Conservation (phyloP, 2,329 filamentous ascomycete genomes). For the Trichoderma brevicompactum region DNA sequence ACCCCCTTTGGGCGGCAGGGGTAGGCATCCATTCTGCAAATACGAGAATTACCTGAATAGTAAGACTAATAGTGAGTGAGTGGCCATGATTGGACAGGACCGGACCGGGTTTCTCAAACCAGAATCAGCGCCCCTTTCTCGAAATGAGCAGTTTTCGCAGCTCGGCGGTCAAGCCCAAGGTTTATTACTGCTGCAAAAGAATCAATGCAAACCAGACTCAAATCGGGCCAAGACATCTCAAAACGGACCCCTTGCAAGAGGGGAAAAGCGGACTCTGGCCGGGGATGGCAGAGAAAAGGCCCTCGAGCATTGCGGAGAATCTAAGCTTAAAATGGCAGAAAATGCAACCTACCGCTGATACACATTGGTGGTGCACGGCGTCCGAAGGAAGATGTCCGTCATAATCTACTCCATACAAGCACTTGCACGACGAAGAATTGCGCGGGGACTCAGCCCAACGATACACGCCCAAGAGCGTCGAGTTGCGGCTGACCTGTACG, state of each 20-base stretch:
- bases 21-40: constrained; percentile 14
- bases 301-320: constrained; percentile 19
- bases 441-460: neutral
- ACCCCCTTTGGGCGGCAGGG: constrained; percentile 19
- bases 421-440: constrained; percentile 3
- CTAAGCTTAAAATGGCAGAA: constrained; percentile 25
- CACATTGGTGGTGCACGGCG: neutral
- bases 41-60: constrained; percentile 28
- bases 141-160: constrained; percentile 22
- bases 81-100: constrained; percentile 16
- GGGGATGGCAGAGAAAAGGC: constrained; percentile 13
- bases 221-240: constrained; percentile 26
- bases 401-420: neutral
- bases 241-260: constrained; percentile 20
- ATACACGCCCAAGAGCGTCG: neutral
- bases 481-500: neutral
- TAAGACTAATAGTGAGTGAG: constrained; percentile 21
- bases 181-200: neutral
- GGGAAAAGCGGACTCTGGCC: constrained; percentile 4
- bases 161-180: constrained; percentile 19
- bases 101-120: constrained; percentile 9
- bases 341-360: constrained; percentile 17
- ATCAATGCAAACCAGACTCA: constrained; percentile 6
- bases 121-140: constrained; percentile 21
- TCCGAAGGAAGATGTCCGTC: neutral